A percentile compares a stretch with the other conserved stretches of the same genome.
These are phyloP conservation scores for Nymphaea colorata DNA, from an alignment of 164 flowering plant genomes.

Conservation along the genomic window DNA sequence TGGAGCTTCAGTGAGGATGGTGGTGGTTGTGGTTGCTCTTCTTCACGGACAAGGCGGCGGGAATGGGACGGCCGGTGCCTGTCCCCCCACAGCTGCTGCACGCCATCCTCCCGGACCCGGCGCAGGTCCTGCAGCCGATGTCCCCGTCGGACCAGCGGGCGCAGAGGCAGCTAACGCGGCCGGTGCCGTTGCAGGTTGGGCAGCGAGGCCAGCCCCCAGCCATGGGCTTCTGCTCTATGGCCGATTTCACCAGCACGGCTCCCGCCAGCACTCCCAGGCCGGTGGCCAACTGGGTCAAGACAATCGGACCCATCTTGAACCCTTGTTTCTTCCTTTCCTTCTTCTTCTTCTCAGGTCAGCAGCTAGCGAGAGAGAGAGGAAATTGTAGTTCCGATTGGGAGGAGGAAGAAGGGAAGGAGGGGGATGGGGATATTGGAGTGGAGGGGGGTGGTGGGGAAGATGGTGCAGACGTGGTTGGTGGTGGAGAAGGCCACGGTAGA, in stretches of 20 bases:
- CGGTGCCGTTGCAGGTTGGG: slow-evolving; percentile 78
- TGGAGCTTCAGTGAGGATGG: too few relatives aligned
- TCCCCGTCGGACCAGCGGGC: slow-evolving; percentile 93
- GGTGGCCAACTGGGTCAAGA: slow-evolving; percentile 64
- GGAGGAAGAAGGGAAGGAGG: not conserved
- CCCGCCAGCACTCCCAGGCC: slow-evolving; percentile 82
- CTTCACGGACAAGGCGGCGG: slow-evolving; percentile 47
- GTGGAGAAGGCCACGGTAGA: too few relatives aligned
- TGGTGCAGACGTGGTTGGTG: too few relatives aligned
- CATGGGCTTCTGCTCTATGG: slow-evolving; percentile 72
- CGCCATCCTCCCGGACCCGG: slow-evolving; percentile 79
- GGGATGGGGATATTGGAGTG: not conserved
- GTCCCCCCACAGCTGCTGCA: slow-evolving; percentile 87
- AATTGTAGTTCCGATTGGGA: not conserved
- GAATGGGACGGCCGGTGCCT: slow-evolving; percentile 87
- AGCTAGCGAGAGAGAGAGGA: not conserved
- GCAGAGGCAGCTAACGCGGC: slow-evolving; percentile 68
- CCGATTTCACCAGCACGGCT: slow-evolving; percentile 61
- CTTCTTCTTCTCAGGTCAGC: not conserved
- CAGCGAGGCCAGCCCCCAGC: slow-evolving; percentile 67
- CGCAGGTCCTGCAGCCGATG: slow-evolving; percentile 71
- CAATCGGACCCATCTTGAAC: slow-evolving; percentile 52
- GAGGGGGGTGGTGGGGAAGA: too few relatives aligned
- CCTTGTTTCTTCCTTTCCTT: not conserved
- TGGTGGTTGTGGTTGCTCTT: not conserved